Percentiles rank a stretch among this genome's conserved stretches.
These are phyloP conservation scores for Pyrenophora teres DNA, from an alignment of 2,329 filamentous ascomycete genomes.

Conservation along the genomic window DNA sequence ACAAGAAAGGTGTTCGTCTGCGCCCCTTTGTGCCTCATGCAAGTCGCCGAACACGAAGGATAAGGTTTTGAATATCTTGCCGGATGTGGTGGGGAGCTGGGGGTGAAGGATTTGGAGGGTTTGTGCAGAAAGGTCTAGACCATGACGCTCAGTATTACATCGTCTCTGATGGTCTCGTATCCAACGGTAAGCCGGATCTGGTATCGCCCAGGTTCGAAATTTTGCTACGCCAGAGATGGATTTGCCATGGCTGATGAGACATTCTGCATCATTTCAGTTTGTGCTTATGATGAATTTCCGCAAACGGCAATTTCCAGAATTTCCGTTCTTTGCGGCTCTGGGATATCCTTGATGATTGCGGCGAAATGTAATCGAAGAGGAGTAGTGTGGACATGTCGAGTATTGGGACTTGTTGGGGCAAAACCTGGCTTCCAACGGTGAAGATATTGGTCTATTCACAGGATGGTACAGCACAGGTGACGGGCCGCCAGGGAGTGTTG, in stretches of 20 bases:
- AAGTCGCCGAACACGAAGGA: constrained; percentile 61
- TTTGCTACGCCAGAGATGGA: background rate
- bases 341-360: constrained; percentile 23
- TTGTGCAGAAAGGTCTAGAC: constrained; percentile 49
- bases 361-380: constrained; percentile 23
- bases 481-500: constrained; percentile 36
- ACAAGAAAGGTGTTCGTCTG: constrained; percentile 29
- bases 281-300: constrained; percentile 20
- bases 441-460: constrained; percentile 19
- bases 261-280: constrained; percentile 47
- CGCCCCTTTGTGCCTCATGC: constrained; percentile 65
- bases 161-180: constrained; percentile 52
- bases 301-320: constrained; percentile 23
- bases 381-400: constrained; percentile 33
- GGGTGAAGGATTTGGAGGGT: constrained; percentile 49
- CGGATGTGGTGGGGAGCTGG: constrained; percentile 53
- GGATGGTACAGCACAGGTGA: constrained; percentile 37
- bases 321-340: constrained; percentile 26
- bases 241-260: constrained; percentile 36
- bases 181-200: constrained; percentile 34
- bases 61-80: constrained; percentile 59
- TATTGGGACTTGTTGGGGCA: constrained; percentile 34
- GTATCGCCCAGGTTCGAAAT: background rate
- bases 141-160: constrained; percentile 51
- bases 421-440: constrained; percentile 27